Base-by-base conservation (phyloP, 2,329 filamentous ascomycete species). In the Diplodia sapinea region DNA sequence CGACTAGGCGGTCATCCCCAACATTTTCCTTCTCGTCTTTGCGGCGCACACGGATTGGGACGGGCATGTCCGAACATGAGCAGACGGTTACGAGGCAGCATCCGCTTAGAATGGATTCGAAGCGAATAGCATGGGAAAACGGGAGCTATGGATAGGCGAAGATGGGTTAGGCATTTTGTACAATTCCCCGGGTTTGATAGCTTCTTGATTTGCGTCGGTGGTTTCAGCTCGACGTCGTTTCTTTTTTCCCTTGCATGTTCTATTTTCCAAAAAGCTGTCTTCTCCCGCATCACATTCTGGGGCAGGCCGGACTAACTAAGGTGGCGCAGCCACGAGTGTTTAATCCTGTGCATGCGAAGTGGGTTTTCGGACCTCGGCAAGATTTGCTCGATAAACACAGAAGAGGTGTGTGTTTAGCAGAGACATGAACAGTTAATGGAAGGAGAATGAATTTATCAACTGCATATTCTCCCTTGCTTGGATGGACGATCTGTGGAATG, bases 11-110 rank as follows among this genome's bases (percentile, higher is more conserved):
- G 40, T 33, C 12, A 59, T 31, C 11, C 29, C 40, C 26, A 29
- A 13, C 40, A 50, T 29, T 57, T 57, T 57, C 43, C 40, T 63
- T 23, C 47, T 63, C 59, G 47, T 36, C 59, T 59, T 66, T 40
- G 54, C 64, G 64, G 64, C 64, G 64, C 43, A 66, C 15, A 50
- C 59, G 59, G 59, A 63, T 63, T 33, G 43, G 59, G 47, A 63
- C 43, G 20, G 59, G 12, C 12, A 51, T 6, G 43, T 63, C 59
- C 31, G 29, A n/a, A 38, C 29, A 51, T 12, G 31, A 51, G 9
- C 29, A 17, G 59, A 38, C 29, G 59, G 20, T 38, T 51, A n/a
- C 29, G 47, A 36, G 31, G 23, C n/a, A 26, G 40, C 43, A 40
- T 38, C 47, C 43, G 47, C 33, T 47, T 51, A 51, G 59, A 62